These are phyloP conservation scores for Pestalotiopsis sp. DNA, from an alignment of 2,329 filamentous ascomycete genomes.

Conservation along the genomic window DNA sequence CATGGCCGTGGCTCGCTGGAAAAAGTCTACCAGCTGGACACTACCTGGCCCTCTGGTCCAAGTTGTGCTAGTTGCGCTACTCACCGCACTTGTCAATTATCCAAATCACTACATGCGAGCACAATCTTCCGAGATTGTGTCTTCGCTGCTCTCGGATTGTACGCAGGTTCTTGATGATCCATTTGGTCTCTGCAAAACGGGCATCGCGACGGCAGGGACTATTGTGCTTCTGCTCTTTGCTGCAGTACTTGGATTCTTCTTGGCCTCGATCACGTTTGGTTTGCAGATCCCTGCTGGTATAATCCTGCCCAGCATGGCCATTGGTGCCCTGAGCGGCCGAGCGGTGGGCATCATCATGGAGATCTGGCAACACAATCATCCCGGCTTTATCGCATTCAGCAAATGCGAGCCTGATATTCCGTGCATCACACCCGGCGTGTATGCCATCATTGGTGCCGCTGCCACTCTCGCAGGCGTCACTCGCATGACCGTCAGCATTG, in stretches of 20 bases:
- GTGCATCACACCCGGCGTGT: constrained; percentile 92
- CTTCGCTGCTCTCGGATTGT: constrained; percentile 90
- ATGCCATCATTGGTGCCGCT: constrained; percentile 93
- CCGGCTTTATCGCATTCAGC: constrained; percentile 75
- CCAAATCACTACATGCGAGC: constrained; percentile 96
- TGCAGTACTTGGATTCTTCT: constrained; percentile 79
- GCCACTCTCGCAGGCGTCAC: constrained; percentile 93
- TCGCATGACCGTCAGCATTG: constrained; percentile 95
- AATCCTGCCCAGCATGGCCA: constrained; percentile 93
- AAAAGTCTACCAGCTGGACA: constrained; percentile 62
- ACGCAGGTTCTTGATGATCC: constrained; percentile 79
- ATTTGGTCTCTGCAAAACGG: constrained; percentile 87
- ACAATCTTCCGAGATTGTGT: constrained; percentile 88
- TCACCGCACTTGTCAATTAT: constrained; percentile 90
- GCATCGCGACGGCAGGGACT: constrained; percentile 78
- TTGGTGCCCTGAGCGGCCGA: constrained; percentile 87
- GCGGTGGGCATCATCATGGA: constrained; percentile 88
- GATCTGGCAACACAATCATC: constrained; percentile 80
- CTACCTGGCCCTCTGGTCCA: constrained; percentile 77
- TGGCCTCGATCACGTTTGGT: constrained; percentile 88
- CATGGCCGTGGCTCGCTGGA: constrained; percentile 82
- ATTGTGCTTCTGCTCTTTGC: constrained; percentile 83
- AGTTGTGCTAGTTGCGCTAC: constrained; percentile 75
- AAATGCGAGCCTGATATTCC: constrained; percentile 83
- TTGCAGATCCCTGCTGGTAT: constrained; percentile 94